phyloP scores from a whole-genome alignment of 192 early-diverging fungal genomes.

The Umbelopsis vinacea region DNA sequence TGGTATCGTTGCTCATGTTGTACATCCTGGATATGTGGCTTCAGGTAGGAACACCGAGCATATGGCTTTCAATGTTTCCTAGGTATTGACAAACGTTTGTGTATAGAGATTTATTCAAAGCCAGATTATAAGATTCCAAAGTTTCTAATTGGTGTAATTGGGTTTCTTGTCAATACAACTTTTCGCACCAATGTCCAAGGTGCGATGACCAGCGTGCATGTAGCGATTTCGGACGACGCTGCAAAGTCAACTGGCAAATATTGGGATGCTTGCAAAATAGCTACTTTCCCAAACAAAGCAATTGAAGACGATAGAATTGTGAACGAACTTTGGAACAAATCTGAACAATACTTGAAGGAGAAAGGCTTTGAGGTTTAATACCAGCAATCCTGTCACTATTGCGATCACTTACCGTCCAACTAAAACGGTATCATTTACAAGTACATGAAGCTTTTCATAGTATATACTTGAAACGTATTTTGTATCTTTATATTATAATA shows the following conservation, averaged over 20 bases:
- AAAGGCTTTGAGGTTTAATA: neutral
- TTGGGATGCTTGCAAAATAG: constrained; percentile 18
- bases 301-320: neutral
- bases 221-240: constrained; percentile 17
- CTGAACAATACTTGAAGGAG: neutral
- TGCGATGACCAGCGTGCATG: constrained; percentile 19
- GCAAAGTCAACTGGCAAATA: neutral
- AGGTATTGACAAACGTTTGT: neutral
- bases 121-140: neutral
- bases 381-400: too few relatives aligned
- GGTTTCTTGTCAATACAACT: neutral
- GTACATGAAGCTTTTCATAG: too few relatives aligned
- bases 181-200: neutral
- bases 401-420: too few relatives aligned
- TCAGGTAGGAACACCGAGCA: neutral
- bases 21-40: constrained; percentile 19
- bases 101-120: neutral
- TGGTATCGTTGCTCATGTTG: neutral
- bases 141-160: neutral
- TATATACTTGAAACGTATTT: too few relatives aligned
- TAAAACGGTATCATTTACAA: too few relatives aligned
- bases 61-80: too few relatives aligned
- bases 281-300: neutral
- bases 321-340: neutral
- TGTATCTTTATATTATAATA: too few relatives aligned